A percentile compares a stretch with the other conserved stretches of the same genome.
These are phyloP conservation scores for Didymella exigua DNA, from an alignment of 2,329 filamentous ascomycete genomes.

Conservation along the genomic window DNA sequence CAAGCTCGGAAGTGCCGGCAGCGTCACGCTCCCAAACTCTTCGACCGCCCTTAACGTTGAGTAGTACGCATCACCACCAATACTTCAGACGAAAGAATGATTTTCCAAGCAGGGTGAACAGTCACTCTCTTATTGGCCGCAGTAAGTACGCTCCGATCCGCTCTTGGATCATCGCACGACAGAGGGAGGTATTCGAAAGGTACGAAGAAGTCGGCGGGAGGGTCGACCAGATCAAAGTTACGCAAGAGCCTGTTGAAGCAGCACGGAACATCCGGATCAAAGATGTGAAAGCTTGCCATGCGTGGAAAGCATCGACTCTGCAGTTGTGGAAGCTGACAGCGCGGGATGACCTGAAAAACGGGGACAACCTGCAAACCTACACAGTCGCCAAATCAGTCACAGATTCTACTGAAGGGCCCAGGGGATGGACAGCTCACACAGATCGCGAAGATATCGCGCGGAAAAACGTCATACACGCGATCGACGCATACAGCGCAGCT, in stretches of 20 bases:
- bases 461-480: conserved; percentile 31
- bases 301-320: conserved; percentile 34
- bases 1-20: conserved; percentile 11
- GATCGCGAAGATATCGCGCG: conserved; percentile 27
- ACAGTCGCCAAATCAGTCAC: conserved; percentile 24
- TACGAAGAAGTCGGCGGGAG: conserved; percentile 29
- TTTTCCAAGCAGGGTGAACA: conserved; percentile 35
- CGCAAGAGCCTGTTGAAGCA: conserved; percentile 26
- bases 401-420: neutral
- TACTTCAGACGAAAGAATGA: conserved; percentile 18
- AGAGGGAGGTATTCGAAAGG: conserved; percentile 25
- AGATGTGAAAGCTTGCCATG: conserved; percentile 31
- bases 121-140: conserved; percentile 36
- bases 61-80: conserved; percentile 22
- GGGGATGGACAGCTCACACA: conserved; percentile 28
- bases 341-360: conserved; percentile 26
- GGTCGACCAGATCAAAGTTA: conserved; percentile 30
- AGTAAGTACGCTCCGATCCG: conserved; percentile 36
- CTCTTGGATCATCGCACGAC: conserved; percentile 39
- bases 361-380: conserved; percentile 32
- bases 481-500: conserved; percentile 36
- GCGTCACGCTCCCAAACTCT: conserved; percentile 16
- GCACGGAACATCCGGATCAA: conserved; percentile 23
- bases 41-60: conserved; percentile 25
- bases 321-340: conserved; percentile 39